Evolutionary conservation across 768 basidiomycete genomes (phyloP), one percentile per base, ranked within the genome.

Genomic region (Pulveroboletus ravenelii): DNA sequence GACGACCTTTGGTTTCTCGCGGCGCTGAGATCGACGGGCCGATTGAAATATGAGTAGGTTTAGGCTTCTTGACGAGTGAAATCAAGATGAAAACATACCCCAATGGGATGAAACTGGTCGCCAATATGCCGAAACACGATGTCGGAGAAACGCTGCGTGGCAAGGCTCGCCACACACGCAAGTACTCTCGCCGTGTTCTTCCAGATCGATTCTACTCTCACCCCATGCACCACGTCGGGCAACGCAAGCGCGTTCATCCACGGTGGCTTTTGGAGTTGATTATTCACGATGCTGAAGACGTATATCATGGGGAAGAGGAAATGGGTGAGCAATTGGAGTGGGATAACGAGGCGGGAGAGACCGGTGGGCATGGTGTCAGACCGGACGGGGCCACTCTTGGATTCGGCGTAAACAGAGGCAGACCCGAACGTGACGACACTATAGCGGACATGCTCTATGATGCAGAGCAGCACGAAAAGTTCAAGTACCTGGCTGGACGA

Each of bases 1-100:
- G 3, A 58, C 15, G 13, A 58, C 37, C 32, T 41, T 58, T 5
- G 29, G 32, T 34, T 50, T 55, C 38, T 54, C 50, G 25, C 56
- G 56, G 35, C 50, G 51, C 52, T 57, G 13, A 10, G n/a, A 15
- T 35, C 9, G 31, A 3, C 31, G 13, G 3, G 6, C 3, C 9
- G 31, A n/a, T 10, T 10, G 10, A 32, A 13, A 23, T 2, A 5
- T 17, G 5, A 3, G 20, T 23, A 4, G 20, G 4, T 23, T 23
- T 23, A 13, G 7, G 10, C 12, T 12, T 2, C 2, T 31, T 5
- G 13, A 12, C 25, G 3, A 6, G 10, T 12, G 14, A 29, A 5
- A 29, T 23, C 20, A 23, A n/a, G 17, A 13, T 14, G 0, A 5
- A 8, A 12, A 36, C 50, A 29, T 52, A 57, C 55, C 50, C 41